Evolutionary conservation across 1,284 basidiomycete genomes (phyloP).

Genomic region (Lignosus rhinocerotis): DNA sequence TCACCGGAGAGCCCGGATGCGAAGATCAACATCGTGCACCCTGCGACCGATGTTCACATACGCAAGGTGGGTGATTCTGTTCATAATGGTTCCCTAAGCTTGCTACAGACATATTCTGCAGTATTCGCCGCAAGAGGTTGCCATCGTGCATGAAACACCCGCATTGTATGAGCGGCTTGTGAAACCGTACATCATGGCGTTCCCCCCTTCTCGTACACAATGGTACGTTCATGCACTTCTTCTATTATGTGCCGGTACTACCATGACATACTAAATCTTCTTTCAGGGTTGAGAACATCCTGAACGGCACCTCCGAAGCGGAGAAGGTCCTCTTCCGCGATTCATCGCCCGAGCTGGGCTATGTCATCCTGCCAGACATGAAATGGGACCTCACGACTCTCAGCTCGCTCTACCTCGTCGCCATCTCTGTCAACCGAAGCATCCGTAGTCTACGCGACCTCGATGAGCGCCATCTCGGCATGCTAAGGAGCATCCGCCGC

Average conservation of each 20-base stretch:
- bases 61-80: constrained; percentile 52
- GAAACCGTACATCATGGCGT: constrained; percentile 74
- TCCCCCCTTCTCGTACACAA: constrained; percentile 74
- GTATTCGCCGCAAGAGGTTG: constrained; percentile 77
- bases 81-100: not conserved
- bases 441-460: constrained; percentile 78
- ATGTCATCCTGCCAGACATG: constrained; percentile 88
- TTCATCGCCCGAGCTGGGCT: constrained; percentile 55
- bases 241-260: not conserved
- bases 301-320: constrained; percentile 79
- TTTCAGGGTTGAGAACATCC: constrained; percentile 84
- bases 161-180: constrained; percentile 70
- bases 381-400: constrained; percentile 87
- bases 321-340: constrained; percentile 75
- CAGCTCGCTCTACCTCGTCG: constrained; percentile 76
- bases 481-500: constrained; percentile 69
- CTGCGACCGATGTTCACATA: constrained; percentile 83
- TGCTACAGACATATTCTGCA: constrained; percentile 32
- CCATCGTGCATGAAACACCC: constrained; percentile 83
- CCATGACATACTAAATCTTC: not conserved
- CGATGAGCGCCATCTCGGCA: constrained; percentile 57
- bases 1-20: constrained; percentile 42
- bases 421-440: constrained; percentile 56
- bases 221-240: constrained; percentile 54
- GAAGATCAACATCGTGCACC: constrained; percentile 76